Base-by-base conservation (phyloP, 2,329 filamentous ascomycete genomes). In the Trichophyton verrucosum region DNA sequence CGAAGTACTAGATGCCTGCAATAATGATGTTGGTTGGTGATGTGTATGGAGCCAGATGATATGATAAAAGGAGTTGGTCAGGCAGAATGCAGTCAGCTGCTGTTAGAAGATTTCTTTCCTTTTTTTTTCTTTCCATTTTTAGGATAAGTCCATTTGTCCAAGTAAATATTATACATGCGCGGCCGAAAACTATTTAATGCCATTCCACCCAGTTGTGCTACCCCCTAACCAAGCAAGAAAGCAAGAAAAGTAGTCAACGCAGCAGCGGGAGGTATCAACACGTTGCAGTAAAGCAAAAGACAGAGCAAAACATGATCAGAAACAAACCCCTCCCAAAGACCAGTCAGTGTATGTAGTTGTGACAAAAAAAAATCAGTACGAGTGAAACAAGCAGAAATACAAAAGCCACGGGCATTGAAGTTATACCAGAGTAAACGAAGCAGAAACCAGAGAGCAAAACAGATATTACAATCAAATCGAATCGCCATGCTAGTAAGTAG, bases 341-440 rank as follows among this genome's bases (percentile, higher is more conserved):
- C 46, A 58, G 36, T 61, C 46, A 58, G 36, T 61, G 56, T 33
- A 58, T 58, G 30, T 53, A 59, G n/a, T 3, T n/a, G 57, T 30
- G 56, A 40, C 27, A 8, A 6, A 56, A 15, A 20, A 13, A 49
- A 47, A 2, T 40, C 13, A 7, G 24, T 20, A 24, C 17, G 20
- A 7, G 22, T 11, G 17, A 22, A 58, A 6, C 46, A 24, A 30
- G 15, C 40, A 59, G 9, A 27, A 24, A 47, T 38, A 38, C 33
- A 38, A 38, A 38, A 38, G 33, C 33, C 33, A 11, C 9, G 33
- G 33, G 11, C 33, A 13, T 9, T 13, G 9, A 38, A 38, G 33
- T 38, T 11, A 38, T 11, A 9, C 9, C 33, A 38, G 8, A 13
- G 33, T 38, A 20, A 58, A 8, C 13, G 8, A 7, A 24, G 17